Base-by-base conservation (phyloP, 2,329 filamentous ascomycete species). In the Pseudodiploospora longispora region DNA sequence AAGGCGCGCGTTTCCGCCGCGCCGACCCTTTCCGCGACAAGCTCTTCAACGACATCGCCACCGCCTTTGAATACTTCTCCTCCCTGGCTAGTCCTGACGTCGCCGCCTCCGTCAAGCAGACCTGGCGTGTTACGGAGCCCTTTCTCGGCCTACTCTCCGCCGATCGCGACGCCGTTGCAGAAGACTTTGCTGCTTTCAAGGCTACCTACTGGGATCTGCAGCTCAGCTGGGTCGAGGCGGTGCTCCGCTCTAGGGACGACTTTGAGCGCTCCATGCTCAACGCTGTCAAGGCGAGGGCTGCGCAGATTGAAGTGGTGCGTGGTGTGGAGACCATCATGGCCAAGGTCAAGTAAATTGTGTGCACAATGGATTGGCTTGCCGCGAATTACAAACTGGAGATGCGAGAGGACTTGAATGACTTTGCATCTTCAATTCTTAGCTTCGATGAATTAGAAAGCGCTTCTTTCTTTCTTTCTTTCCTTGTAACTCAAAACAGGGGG, bases 241-340 rank as follows among this genome's bases (percentile, higher is more conserved):
- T 95, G 39, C 61, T 98, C 51, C 77, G 90, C 53, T 75, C 82
- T 2, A 75, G 94, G 54, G 93, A 98, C 64, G 93, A 98, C 68
- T 97, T 95, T 67, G 93, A 97, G 64, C 75, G 91, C 53, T 77
- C 79, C 48, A 88, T 97, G 86, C 65, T 97, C 51, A 93, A 88
- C 59, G 77, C 80, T 12, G 84, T 97, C 40, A 97, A 97, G 72
- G 81, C 82, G 3, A 80, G 83, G 60, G 91, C 90, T n/a, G 90
- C 88, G 6, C 86, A 88, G 64, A 78, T 95, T 53, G 82, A 85
- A 47, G 82, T 90, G 2, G 83, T 85, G 50, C 78, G 89, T 50
- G 90, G 88, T 1, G 67, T 78, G 12, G 91, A 97, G 67, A 97
- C 93, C 3, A 87, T 98, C 50, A 96, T 98, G 91, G 82, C 86